Percentiles rank a stretch among this genome's conserved stretches.
These are phyloP conservation scores for Flaveria brownii DNA, from an alignment of 129 eudicot species.

Conservation along the genomic window DNA sequence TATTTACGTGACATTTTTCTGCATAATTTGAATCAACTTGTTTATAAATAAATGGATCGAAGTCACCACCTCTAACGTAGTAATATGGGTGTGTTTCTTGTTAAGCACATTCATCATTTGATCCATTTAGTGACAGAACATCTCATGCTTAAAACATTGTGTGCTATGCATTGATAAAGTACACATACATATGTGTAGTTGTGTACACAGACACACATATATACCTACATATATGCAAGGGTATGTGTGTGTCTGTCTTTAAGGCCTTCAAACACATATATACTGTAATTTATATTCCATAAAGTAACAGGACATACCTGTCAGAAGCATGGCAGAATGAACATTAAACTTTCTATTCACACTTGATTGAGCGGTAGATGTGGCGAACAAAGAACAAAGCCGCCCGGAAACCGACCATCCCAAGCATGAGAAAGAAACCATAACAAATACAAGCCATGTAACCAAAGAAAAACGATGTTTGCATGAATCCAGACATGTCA, in stretches of 20 bases:
- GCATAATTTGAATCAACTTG: background rate
- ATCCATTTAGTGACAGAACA: background rate
- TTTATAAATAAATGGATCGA: background rate
- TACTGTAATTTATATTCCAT: background rate
- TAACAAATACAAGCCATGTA: constrained; percentile 81
- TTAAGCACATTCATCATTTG: background rate
- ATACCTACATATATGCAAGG: background rate
- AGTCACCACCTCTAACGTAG: background rate
- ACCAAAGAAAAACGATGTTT: constrained; percentile 74
- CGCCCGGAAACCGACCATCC: constrained; percentile 63
- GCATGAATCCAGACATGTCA: constrained; percentile 84
- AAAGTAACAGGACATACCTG: constrained; percentile 11
- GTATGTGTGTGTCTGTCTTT: background rate
- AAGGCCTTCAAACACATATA: background rate
- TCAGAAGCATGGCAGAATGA: constrained; percentile 18
- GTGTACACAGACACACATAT: background rate
- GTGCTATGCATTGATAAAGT: too few relatives aligned
- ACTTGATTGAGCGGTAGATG: constrained; percentile 70
- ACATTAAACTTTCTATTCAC: constrained; percentile 46
- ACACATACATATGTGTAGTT: too few relatives aligned
- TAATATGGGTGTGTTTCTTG: background rate
- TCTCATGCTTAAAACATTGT: background rate
- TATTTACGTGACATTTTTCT: too few relatives aligned
- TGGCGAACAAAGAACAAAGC: constrained; percentile 69
- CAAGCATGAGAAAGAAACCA: constrained; percentile 78